Conservation (phyloP, 139 green algal species). For the Tetraselmis chui region DNA sequence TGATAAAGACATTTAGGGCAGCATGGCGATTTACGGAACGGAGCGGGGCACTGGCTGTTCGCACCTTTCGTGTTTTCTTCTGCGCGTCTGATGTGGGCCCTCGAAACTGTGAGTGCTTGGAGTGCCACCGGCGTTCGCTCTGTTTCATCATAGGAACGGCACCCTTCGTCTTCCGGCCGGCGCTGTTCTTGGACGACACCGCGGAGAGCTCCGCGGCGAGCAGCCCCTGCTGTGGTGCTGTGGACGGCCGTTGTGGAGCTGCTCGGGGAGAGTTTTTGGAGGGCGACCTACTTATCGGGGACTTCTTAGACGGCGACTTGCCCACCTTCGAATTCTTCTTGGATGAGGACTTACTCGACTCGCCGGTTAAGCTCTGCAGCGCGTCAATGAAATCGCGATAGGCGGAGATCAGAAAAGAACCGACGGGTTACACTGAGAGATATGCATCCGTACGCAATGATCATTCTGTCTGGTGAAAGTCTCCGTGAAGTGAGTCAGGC, state of each 20-base stretch:
- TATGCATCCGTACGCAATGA: too few species aligned
- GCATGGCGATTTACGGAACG: too few species aligned
- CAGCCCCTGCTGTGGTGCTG: neutral
- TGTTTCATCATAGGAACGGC: neutral
- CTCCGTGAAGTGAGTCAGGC: too few species aligned
- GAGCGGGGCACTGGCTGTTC: too few species aligned
- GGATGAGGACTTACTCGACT: neutral
- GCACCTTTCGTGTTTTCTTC: neutral
- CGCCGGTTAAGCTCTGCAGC: neutral
- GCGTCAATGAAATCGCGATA: too few species aligned
- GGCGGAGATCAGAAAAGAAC: too few species aligned
- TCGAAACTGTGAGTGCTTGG: neutral
- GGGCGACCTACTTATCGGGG: neutral
- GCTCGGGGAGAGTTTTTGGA: too few species aligned
- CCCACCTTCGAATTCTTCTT: neutral
- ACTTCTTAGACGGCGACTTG: neutral
- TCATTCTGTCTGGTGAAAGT: too few species aligned
- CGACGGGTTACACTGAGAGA: too few species aligned
- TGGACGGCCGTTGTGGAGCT: too few species aligned
- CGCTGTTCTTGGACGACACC: neutral
- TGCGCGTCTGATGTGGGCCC: neutral
- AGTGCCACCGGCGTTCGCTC: neutral
- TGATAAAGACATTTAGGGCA: too few species aligned
- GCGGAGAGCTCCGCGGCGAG: neutral
- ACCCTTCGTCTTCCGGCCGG: neutral